Percentiles rank a stretch among this genome's conserved stretches.
Evolutionary conservation across 1,284 basidiomycete genomes (phyloP).

Genomic region (Athelia psychrophila): DNA sequence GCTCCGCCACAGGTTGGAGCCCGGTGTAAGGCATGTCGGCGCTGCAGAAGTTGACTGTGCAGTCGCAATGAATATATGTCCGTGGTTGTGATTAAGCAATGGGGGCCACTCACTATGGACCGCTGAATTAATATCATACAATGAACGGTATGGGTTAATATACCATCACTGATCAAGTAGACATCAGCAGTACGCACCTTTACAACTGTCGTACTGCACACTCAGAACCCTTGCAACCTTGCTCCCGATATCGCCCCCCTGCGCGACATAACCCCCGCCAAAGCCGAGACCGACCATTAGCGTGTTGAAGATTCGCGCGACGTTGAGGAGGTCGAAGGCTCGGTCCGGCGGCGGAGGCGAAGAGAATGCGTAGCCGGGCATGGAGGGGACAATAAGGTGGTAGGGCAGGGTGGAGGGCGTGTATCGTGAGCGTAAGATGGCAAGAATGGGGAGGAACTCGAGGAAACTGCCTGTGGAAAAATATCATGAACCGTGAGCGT

Average conservation of each 20-base stretch:
- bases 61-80: too few species aligned
- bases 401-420: background rate
- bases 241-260: background rate
- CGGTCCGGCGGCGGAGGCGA: background rate
- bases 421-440: background rate
- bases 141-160: too few species aligned
- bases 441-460: background rate
- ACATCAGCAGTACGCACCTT: too few species aligned
- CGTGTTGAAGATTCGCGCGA: background rate
- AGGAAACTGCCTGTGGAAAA: background rate
- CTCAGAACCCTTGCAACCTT: background rate
- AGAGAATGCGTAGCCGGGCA: conserved; percentile 1
- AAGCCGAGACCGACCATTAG: conserved; percentile 1
- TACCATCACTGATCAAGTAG: too few species aligned
- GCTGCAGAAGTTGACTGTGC: conserved; percentile 1
- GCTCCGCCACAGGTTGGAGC: background rate
- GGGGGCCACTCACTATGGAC: background rate
- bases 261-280: background rate
- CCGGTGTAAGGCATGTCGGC: background rate
- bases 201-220: background rate
- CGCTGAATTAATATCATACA: too few species aligned
- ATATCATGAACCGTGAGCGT: too few species aligned
- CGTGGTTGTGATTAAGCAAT: too few species aligned
- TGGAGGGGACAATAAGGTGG: background rate
- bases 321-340: background rate